phyloP scores from a whole-genome alignment of 352 stramenopile species.

The Pythium monospermum region DNA sequence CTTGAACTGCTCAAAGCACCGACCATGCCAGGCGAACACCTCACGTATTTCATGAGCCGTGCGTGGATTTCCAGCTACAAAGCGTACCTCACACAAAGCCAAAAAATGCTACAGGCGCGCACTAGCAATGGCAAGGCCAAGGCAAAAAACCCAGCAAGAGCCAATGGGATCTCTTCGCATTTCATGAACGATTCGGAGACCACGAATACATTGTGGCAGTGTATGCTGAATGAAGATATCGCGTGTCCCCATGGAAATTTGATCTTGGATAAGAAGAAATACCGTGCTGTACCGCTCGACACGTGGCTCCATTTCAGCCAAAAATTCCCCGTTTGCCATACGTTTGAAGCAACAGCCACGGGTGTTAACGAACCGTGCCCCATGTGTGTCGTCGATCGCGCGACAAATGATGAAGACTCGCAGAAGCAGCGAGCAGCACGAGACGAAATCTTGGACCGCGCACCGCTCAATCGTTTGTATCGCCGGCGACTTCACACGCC shows the following conservation, averaged over 20 bases:
- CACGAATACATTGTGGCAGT: slow-evolving; percentile 29
- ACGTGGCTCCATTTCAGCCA: slow-evolving; percentile 61
- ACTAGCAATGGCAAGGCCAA: slow-evolving; percentile 23
- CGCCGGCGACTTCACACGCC: slow-evolving; percentile 23
- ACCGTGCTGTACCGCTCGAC: slow-evolving; percentile 37
- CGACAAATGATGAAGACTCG: slow-evolving; percentile 43
- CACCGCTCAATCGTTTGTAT: slow-evolving; percentile 50
- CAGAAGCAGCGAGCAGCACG: slow-evolving; percentile 39
- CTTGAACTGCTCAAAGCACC: slow-evolving; percentile 45
- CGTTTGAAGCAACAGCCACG: slow-evolving; percentile 28
- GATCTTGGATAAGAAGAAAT: slow-evolving; percentile 62
- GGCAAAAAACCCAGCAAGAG: slow-evolving; percentile 23
- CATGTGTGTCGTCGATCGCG: slow-evolving; percentile 48
- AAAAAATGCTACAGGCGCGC: slow-evolving; percentile 41
- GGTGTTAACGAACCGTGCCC: slow-evolving; percentile 44
- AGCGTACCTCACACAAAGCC: slow-evolving; percentile 35
- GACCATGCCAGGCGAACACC: slow-evolving; percentile 17
- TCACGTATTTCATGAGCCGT: slow-evolving; percentile 56
- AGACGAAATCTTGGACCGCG: slow-evolving; percentile 51
- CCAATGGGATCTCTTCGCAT: too few species aligned
- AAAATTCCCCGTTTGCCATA: slow-evolving; percentile 44
- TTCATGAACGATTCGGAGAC: slow-evolving; percentile 12
- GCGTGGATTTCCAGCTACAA: slow-evolving; percentile 77
- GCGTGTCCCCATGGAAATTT: slow-evolving; percentile 61
- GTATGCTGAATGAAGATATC: slow-evolving; percentile 68